phyloP scores from a whole-genome alignment of 805 yeast species.

The Saccharomycopsis schoenii region DNA sequence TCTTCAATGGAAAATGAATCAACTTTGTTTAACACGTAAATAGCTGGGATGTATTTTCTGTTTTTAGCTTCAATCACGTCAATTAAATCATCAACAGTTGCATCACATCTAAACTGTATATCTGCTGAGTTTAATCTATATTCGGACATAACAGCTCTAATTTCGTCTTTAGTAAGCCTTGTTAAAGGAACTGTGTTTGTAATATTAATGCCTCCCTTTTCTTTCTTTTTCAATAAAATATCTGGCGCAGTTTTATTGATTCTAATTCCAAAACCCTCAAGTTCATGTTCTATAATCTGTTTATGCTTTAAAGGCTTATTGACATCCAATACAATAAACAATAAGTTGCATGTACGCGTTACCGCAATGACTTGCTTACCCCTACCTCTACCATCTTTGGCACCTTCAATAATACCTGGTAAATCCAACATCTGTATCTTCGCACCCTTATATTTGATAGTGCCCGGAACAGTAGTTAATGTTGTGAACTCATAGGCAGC shows the following conservation, averaged over 20 bases:
- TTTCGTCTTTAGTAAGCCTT: constrained; percentile 84
- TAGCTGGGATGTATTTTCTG: constrained; percentile 90
- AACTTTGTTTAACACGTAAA: constrained; percentile 90
- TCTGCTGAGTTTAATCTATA: constrained; percentile 94
- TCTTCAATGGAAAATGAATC: constrained; percentile 93
- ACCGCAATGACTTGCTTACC: constrained; percentile 98
- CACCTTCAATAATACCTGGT: constrained; percentile 88
- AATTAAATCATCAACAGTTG: constrained; percentile 92
- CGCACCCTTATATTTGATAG: constrained; percentile 92
- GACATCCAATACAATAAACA: constrained; percentile 91
- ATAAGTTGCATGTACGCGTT: constrained; percentile 92
- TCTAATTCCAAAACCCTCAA: constrained; percentile 96
- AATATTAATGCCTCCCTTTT: constrained; percentile 90
- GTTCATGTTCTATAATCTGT: constrained; percentile 84
- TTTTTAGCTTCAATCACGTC: constrained; percentile 86
- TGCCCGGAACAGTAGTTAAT: constrained; percentile 95
- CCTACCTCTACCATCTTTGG: constrained; percentile 85
- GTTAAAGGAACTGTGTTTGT: constrained; percentile 91
- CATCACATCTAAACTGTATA: constrained; percentile 93
- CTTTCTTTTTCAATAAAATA: constrained; percentile 83
- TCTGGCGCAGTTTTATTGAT: constrained; percentile 89
- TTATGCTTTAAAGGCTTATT: constrained; percentile 94
- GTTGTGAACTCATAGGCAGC: constrained; percentile 98
- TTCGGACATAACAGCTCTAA: constrained; percentile 92
- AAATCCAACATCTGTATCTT: constrained; percentile 92